Conservation (phyloP, 495 filamentous ascomycete species). For the Penicillium goetzii region DNA sequence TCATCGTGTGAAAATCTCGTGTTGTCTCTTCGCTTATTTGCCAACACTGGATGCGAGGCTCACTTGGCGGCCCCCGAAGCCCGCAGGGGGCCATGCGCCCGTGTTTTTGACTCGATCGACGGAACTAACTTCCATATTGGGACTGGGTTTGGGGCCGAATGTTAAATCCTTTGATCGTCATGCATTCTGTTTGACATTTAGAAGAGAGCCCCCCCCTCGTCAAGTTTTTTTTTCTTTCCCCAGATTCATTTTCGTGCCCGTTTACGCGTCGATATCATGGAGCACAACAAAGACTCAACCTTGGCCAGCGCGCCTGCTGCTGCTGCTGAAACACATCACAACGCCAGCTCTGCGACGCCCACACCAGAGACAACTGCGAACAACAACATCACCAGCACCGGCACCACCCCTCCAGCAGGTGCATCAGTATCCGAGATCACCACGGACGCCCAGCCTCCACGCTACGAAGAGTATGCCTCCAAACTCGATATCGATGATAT, state of each 20-base stretch:
- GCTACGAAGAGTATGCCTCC: constrained; percentile 6
- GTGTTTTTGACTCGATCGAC: constrained; percentile 7
- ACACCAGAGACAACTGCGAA: not conserved
- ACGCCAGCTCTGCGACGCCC: not conserved
- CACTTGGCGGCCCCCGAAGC: not conserved
- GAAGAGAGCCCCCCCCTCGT: not conserved
- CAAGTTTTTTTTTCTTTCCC: not conserved
- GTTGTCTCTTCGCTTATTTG: not conserved
- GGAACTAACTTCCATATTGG: not conserved
- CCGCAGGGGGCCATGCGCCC: not conserved
- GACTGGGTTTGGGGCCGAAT: not conserved
- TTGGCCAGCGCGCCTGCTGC: not conserved
- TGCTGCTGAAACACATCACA: not conserved
- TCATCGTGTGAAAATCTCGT: not conserved
- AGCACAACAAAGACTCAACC: constrained; percentile 6
- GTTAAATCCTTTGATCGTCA: constrained; percentile 1
- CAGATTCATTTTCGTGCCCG: not conserved
- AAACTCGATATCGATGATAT: not conserved
- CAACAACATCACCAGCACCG: not conserved
- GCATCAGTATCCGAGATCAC: not conserved
- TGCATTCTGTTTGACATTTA: not conserved
- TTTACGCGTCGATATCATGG: constrained; percentile 2
- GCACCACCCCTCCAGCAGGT: not conserved
- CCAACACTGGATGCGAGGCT: not conserved
- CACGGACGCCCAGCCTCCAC: not conserved